Percentiles rank a stretch among this genome's conserved stretches.
phyloP scores from a whole-genome alignment of 192 early-diverging fungal genomes.

The Backusella morwellensis region DNA sequence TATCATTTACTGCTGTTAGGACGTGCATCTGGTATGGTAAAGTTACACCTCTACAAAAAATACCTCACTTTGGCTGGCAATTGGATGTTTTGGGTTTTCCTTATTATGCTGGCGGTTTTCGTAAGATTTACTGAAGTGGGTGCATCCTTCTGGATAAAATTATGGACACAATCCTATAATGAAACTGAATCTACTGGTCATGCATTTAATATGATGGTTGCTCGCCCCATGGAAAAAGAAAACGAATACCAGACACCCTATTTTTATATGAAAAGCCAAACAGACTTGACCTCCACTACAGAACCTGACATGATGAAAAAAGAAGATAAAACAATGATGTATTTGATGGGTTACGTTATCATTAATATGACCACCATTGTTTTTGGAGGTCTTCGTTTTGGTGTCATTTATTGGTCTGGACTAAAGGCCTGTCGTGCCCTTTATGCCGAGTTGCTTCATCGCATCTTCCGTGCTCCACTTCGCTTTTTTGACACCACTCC shows the following conservation, averaged over 20 bases:
- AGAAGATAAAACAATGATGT: conserved; percentile 33
- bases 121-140: conserved; percentile 41
- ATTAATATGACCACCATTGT: conserved; percentile 40
- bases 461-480: conserved; percentile 66
- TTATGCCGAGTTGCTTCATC: conserved; percentile 52
- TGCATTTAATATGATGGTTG: neutral
- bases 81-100: conserved; percentile 55
- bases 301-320: neutral
- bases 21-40: conserved; percentile 79
- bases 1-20: conserved; percentile 28
- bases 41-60: conserved; percentile 65
- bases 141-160: conserved; percentile 63
- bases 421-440: conserved; percentile 53
- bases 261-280: neutral
- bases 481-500: conserved; percentile 89
- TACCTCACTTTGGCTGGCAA: conserved; percentile 71
- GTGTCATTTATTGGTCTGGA: conserved; percentile 37
- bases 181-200: neutral
- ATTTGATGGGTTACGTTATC: conserved; percentile 56
- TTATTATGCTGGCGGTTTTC: conserved; percentile 39
- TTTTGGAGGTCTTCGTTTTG: conserved; percentile 47
- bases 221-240: neutral
- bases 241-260: neutral
- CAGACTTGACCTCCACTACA: conserved; percentile 12
- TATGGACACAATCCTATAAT: conserved; percentile 45